A percentile compares a stretch with the other conserved stretches of the same genome.
phyloP scores from a whole-genome alignment of 495 filamentous ascomycete genomes.

The Neurospora sp. region DNA sequence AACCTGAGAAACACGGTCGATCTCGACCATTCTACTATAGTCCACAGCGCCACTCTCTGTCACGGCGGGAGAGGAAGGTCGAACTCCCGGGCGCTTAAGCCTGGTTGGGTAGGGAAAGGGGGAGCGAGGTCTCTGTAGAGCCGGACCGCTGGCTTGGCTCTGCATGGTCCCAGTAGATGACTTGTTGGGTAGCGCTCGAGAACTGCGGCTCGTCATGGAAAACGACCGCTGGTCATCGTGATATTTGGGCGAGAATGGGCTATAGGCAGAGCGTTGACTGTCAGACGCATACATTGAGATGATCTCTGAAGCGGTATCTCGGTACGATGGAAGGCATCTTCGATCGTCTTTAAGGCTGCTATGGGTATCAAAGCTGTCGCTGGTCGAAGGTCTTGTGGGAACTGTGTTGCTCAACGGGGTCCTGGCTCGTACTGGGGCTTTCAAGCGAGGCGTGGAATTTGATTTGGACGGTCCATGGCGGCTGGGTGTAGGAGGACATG shows the following conservation, averaged over 20 bases:
- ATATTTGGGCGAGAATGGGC: slow-evolving; percentile 28
- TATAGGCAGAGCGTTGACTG: slow-evolving; percentile 31
- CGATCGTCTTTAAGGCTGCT: slow-evolving; percentile 14
- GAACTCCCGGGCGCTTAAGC: slow-evolving; percentile 53
- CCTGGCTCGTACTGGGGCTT: background rate
- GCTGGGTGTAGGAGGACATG: slow-evolving; percentile 3
- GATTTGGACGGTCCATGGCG: slow-evolving; percentile 1
- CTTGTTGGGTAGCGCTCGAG: slow-evolving; percentile 39
- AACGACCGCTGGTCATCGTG: slow-evolving; percentile 41
- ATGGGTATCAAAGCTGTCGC: background rate
- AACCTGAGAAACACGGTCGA: slow-evolving; percentile 37
- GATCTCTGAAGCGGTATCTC: slow-evolving; percentile 34
- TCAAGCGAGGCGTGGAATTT: background rate
- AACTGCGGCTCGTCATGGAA: slow-evolving; percentile 48
- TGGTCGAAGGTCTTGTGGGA: background rate
- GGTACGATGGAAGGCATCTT: slow-evolving; percentile 30
- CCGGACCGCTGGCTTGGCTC: slow-evolving; percentile 24
- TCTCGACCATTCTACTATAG: slow-evolving; percentile 41
- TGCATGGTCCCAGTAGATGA: slow-evolving; percentile 45
- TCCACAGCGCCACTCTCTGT: slow-evolving; percentile 39
- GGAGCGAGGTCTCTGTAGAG: slow-evolving; percentile 45
- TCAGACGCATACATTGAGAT: slow-evolving; percentile 39
- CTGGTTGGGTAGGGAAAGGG: slow-evolving; percentile 57
- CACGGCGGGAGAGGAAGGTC: slow-evolving; percentile 52
- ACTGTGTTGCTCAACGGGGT: background rate